phyloP scores from a whole-genome alignment of 2,329 filamentous ascomycete species.

The Diaporthe citrichinensis region DNA sequence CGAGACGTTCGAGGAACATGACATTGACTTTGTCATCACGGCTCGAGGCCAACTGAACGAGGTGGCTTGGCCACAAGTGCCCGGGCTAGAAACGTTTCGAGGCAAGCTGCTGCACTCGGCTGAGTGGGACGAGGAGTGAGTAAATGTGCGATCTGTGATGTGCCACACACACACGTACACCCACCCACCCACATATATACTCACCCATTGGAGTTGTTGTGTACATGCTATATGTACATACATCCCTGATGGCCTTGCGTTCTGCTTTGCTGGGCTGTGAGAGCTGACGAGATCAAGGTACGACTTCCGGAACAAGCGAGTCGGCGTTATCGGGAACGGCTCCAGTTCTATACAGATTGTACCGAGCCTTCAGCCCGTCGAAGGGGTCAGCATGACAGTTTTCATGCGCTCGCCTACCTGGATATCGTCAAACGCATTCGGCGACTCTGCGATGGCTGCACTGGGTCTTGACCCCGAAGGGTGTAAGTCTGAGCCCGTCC shows the following conservation, averaged over 20 bases:
- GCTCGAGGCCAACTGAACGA: slow-evolving; percentile 60
- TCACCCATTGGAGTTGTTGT: not conserved
- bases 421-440: slow-evolving; percentile 62
- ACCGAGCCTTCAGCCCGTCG: slow-evolving; percentile 60
- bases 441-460: slow-evolving; percentile 58
- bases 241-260: not conserved
- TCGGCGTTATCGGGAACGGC: slow-evolving; percentile 67
- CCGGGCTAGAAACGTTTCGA: slow-evolving; percentile 56
- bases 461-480: slow-evolving; percentile 58
- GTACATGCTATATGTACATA: no score
- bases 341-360: slow-evolving; percentile 68
- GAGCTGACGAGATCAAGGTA: slow-evolving; percentile 50
- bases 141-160: not conserved
- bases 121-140: slow-evolving; percentile 58
- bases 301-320: slow-evolving; percentile 62
- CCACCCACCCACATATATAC: not conserved
- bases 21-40: slow-evolving; percentile 56
- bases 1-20: slow-evolving; percentile 54
- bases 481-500: slow-evolving; percentile 51
- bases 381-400: slow-evolving; percentile 57
- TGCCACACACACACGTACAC: not conserved
- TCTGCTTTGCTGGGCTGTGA: no score
- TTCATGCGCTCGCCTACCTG: slow-evolving; percentile 66
- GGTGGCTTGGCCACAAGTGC: slow-evolving; percentile 59
- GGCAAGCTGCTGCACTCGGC: slow-evolving; percentile 63